phyloP scores from a whole-genome alignment of 805 yeast genomes.

The Wickerhamiella nectarea region DNA sequence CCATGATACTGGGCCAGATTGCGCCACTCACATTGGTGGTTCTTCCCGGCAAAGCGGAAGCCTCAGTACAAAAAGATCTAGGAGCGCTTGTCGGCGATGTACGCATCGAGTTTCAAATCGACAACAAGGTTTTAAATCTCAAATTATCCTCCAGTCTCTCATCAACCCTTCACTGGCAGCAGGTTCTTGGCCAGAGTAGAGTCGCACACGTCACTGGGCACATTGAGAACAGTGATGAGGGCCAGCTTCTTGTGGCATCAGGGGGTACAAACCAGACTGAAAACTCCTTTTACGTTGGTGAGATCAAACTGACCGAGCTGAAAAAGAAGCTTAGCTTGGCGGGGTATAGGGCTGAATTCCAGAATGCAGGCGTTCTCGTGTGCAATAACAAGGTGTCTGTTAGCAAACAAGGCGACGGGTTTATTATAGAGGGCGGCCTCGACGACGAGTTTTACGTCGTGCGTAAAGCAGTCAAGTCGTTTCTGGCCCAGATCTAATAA shows the following conservation, averaged over 20 bases:
- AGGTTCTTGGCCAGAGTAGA: conserved; percentile 62
- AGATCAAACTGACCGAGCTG: conserved; percentile 68
- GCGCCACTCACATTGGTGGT: conserved; percentile 64
- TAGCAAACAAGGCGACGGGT: conserved; percentile 65
- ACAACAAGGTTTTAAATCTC: conserved; percentile 26
- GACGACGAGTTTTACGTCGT: conserved; percentile 52
- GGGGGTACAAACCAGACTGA: background rate
- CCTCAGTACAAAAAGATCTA: conserved; percentile 7
- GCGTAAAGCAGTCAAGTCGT: conserved; percentile 16
- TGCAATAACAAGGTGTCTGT: conserved; percentile 67
- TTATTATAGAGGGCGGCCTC: conserved; percentile 72
- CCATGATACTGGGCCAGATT: conserved; percentile 60
- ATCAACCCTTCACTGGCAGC: conserved; percentile 65
- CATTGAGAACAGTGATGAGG: conserved; percentile 14
- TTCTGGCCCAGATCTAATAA: conserved; percentile 16
- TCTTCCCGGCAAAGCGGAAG: conserved; percentile 28
- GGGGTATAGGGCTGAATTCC: conserved; percentile 70
- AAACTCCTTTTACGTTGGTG: conserved; percentile 65
- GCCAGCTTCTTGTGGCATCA: conserved; percentile 19
- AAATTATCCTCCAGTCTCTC: conserved; percentile 53
- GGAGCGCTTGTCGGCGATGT: conserved; percentile 11
- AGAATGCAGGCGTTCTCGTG: conserved; percentile 85
- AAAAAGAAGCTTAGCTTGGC: conserved; percentile 43
- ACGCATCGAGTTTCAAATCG: conserved; percentile 5
- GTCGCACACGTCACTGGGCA: conserved; percentile 74